These are phyloP conservation scores for Protomyces inouyei DNA, from an alignment of 1,139 yeast species.

Conservation along the genomic window DNA sequence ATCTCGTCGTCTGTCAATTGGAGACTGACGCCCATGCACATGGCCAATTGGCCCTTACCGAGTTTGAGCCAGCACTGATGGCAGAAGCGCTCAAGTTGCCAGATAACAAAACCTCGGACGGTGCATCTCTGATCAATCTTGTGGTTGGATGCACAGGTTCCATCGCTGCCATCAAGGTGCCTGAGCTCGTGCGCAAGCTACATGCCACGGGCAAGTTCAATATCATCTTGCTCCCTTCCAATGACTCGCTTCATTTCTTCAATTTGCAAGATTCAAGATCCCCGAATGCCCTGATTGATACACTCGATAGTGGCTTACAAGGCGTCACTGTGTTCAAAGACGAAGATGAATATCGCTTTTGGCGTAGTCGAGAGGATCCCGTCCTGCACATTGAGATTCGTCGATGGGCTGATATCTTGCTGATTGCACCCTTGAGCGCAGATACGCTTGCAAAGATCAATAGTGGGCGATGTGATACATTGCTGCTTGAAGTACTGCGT, in stretches of 20 bases:
- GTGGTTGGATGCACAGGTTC: constrained; percentile 91
- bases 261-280: constrained; percentile 56
- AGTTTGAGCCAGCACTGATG: neutral
- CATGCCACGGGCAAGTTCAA: neutral
- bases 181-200: constrained; percentile 37
- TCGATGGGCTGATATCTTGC: constrained; percentile 91
- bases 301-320: constrained; percentile 62
- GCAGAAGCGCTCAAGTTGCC: neutral
- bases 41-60: too few relatives aligned
- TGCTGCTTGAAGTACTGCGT: constrained; percentile 71
- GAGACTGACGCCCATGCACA: too few relatives aligned
- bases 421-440: constrained; percentile 90
- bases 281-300: constrained; percentile 76
- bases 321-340: constrained; percentile 92
- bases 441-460: constrained; percentile 87
- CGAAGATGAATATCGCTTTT: constrained; percentile 78
- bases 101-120: neutral
- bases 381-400: constrained; percentile 82
- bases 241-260: constrained; percentile 62
- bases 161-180: constrained; percentile 91
- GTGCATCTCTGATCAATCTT: constrained; percentile 44
- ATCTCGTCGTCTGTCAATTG: too few relatives aligned
- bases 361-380: constrained; percentile 54
- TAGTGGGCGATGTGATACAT: constrained; percentile 85
- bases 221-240: constrained; percentile 71